A percentile compares a stretch with the other conserved stretches of the same genome.
Conservation (phyloP, 495 filamentous ascomycete species). For the Penicillium taxi region DNA sequence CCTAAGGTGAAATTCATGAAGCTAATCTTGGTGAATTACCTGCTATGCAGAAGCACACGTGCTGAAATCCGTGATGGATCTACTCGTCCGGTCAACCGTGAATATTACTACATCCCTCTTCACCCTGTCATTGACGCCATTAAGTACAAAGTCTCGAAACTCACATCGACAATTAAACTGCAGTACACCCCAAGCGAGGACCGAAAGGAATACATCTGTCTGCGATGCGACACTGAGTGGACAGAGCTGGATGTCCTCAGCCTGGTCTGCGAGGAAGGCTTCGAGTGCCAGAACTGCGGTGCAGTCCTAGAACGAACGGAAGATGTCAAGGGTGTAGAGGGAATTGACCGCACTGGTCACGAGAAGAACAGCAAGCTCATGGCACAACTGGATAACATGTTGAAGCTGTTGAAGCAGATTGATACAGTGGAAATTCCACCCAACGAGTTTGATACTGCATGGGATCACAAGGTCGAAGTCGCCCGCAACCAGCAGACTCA, state of each 20-base stretch:
- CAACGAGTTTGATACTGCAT: slow-evolving; percentile 77
- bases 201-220: slow-evolving; percentile 82
- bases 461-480: slow-evolving; percentile 44
- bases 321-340: slow-evolving; percentile 53
- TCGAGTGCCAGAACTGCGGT: slow-evolving; percentile 79
- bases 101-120: slow-evolving; percentile 95
- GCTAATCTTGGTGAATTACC: slow-evolving; percentile 9
- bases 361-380: slow-evolving; percentile 83
- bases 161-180: slow-evolving; percentile 76
- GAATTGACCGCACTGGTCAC: slow-evolving; percentile 56
- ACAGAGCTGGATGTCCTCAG: slow-evolving; percentile 83
- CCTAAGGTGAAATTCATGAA: background rate
- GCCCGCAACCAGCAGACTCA: slow-evolving; percentile 48
- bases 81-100: slow-evolving; percentile 70
- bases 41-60: slow-evolving; percentile 57
- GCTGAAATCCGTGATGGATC: slow-evolving; percentile 72
- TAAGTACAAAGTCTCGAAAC: slow-evolving; percentile 82
- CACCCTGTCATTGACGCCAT: slow-evolving; percentile 91
- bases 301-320: slow-evolving; percentile 55
- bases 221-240: slow-evolving; percentile 71
- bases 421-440: slow-evolving; percentile 76
- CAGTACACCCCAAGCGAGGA: slow-evolving; percentile 73
- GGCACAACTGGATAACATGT: slow-evolving; percentile 75
- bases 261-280: slow-evolving; percentile 52
- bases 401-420: slow-evolving; percentile 77